Evolutionary conservation across 208 protist species (phyloP).

Genomic region (Angomonas deanei): DNA sequence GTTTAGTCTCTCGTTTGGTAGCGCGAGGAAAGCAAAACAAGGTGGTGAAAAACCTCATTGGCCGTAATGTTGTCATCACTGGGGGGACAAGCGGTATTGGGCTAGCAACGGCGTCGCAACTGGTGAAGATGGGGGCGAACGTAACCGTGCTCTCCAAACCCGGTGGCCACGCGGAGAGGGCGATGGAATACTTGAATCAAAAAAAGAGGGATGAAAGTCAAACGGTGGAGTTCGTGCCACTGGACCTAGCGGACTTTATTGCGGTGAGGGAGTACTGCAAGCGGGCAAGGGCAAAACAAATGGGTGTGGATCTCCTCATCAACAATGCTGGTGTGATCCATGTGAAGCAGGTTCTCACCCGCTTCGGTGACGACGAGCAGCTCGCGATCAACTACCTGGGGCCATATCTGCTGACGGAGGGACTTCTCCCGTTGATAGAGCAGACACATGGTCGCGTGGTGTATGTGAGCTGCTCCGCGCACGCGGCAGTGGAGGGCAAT

Average conservation of each 20-base stretch:
- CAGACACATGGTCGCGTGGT: slow-evolving; percentile 58
- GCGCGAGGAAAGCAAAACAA: slow-evolving; percentile 40
- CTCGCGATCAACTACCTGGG: slow-evolving; percentile 75
- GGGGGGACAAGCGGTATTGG: slow-evolving; percentile 77
- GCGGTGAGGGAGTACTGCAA: slow-evolving; percentile 70
- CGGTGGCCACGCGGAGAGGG: slow-evolving; percentile 30
- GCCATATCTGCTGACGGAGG: slow-evolving; percentile 72
- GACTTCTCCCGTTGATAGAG: slow-evolving; percentile 65
- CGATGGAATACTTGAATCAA: slow-evolving; percentile 26
- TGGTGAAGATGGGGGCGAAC: slow-evolving; percentile 61
- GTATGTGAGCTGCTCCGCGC: slow-evolving; percentile 67
- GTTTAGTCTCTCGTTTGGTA: slow-evolving; percentile 27
- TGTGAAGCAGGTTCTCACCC: slow-evolving; percentile 39
- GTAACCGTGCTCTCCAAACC: slow-evolving; percentile 46
- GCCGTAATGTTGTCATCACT: slow-evolving; percentile 57
- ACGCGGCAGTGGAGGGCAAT: slow-evolving; percentile 55
- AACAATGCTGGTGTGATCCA: slow-evolving; percentile 72
- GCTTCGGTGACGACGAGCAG: slow-evolving; percentile 73
- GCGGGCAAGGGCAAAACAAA: slow-evolving; percentile 25
- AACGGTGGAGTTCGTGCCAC: slow-evolving; percentile 11
- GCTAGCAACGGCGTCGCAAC: slow-evolving; percentile 50
- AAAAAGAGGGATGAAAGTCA: slow-evolving; percentile 7
- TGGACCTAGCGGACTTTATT: slow-evolving; percentile 72
- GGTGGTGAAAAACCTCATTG: slow-evolving; percentile 33
- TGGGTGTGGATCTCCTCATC: slow-evolving; percentile 56